These are phyloP conservation scores for Polyporus tsugae DNA, from an alignment of 1,284 basidiomycete species.

Conservation along the genomic window DNA sequence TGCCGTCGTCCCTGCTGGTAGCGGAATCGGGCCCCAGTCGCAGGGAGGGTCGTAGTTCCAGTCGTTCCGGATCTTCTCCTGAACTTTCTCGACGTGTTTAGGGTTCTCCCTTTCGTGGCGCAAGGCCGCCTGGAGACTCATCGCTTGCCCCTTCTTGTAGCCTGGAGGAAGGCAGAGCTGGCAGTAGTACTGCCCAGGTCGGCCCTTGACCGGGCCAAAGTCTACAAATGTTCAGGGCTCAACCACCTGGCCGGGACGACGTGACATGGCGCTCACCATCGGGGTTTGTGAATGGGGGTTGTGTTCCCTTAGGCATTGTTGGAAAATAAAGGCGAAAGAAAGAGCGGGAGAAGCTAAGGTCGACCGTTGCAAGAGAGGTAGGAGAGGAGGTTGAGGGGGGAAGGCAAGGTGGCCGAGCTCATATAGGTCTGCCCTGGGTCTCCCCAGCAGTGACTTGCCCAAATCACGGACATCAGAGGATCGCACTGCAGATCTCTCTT, in stretches of 20 bases:
- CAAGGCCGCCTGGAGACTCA: conserved; percentile 27
- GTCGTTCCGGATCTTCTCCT: conserved; percentile 18
- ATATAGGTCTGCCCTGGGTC: conserved; percentile 22
- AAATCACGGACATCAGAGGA: conserved; percentile 22
- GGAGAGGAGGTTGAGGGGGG: background rate
- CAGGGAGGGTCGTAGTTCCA: conserved; percentile 15
- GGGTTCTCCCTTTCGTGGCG: conserved; percentile 28
- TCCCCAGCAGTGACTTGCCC: conserved; percentile 11
- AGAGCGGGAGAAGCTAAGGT: background rate
- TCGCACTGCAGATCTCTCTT: conserved; percentile 26
- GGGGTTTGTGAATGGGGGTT: background rate
- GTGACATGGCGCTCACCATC: conserved; percentile 8
- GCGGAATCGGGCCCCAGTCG: conserved; percentile 39
- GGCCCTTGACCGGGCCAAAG: conserved; percentile 26
- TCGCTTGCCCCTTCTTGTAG: conserved; percentile 25
- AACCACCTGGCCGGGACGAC: background rate
- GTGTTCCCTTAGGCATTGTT: background rate
- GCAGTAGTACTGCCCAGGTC: conserved; percentile 28
- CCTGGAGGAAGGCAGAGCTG: conserved; percentile 29
- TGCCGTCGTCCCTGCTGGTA: conserved; percentile 48
- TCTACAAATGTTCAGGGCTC: conserved; percentile 21
- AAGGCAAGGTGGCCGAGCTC: conserved; percentile 5
- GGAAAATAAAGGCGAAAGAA: too few species aligned
- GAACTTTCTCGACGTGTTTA: conserved; percentile 27
- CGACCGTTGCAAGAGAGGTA: background rate